Evolutionary conservation across 2,329 filamentous ascomycete species (phyloP).

Genomic region (Aspergillus sergii): DNA sequence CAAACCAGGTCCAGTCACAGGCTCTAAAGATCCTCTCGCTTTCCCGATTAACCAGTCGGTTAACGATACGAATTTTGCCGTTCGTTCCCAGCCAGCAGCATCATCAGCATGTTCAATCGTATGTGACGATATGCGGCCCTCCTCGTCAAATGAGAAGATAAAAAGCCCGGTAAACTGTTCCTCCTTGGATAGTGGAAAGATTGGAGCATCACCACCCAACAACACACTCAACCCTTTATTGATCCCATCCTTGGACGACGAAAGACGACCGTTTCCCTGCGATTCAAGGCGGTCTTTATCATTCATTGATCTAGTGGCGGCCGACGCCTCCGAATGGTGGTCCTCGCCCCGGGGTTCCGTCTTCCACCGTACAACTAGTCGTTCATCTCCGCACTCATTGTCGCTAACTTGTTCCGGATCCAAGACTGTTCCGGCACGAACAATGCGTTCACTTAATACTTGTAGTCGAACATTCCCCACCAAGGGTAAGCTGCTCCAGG

Average conservation of each 20-base stretch:
- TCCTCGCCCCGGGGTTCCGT: slow-evolving; percentile 53
- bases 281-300: not conserved
- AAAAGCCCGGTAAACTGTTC: slow-evolving; percentile 90
- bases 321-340: slow-evolving; percentile 6
- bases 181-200: slow-evolving; percentile 57
- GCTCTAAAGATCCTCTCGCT: slow-evolving; percentile 56
- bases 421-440: slow-evolving; percentile 52
- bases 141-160: slow-evolving; percentile 89
- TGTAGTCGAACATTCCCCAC: slow-evolving; percentile 86
- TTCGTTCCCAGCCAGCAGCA: slow-evolving; percentile 78
- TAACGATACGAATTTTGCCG: slow-evolving; percentile 81
- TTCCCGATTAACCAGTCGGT: slow-evolving; percentile 94
- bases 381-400: slow-evolving; percentile 59
- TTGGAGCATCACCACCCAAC: slow-evolving; percentile 56
- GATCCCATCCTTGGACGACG: slow-evolving; percentile 33
- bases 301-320: slow-evolving; percentile 7
- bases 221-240: slow-evolving; percentile 48
- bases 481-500: slow-evolving; percentile 90
- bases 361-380: slow-evolving; percentile 89
- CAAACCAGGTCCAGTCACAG: slow-evolving; percentile 29
- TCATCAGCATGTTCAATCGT: slow-evolving; percentile 94
- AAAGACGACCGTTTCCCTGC: slow-evolving; percentile 15
- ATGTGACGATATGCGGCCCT: slow-evolving; percentile 81
- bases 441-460: slow-evolving; percentile 88
- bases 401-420: slow-evolving; percentile 36